Percentiles rank a stretch among this genome's conserved stretches.
phyloP scores from a whole-genome alignment of 169 alveolate genomes.

The Theileria orientalis region DNA sequence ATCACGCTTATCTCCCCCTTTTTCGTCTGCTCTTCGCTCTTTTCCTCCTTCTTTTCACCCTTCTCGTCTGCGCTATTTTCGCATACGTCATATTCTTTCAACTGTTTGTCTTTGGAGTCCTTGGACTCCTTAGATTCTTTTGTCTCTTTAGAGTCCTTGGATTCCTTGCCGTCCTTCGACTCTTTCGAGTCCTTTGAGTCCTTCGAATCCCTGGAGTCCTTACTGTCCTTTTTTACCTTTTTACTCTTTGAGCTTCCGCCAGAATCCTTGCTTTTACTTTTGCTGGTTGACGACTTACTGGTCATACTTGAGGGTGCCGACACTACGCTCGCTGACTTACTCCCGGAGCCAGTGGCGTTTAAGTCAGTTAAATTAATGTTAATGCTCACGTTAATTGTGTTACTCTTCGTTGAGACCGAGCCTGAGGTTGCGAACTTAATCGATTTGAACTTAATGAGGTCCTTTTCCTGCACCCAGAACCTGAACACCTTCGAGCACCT shows the following conservation, averaged over 20 bases:
- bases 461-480: slow-evolving; percentile 69
- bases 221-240: background rate
- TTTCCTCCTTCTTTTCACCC: no score
- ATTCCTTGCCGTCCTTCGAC: background rate
- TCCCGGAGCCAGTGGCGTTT: background rate
- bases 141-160: background rate
- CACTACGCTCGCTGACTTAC: no score
- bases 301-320: no score
- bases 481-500: slow-evolving; percentile 54
- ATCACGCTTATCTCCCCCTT: no score
- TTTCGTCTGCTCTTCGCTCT: no score
- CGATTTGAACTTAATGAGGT: slow-evolving; percentile 43
- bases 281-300: no score
- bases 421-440: background rate
- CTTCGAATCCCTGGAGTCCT: background rate
- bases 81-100: background rate
- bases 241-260: no score
- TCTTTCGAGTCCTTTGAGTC: background rate
- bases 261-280: no score
- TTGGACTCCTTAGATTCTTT: background rate
- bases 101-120: background rate
- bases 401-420: no score
- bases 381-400: background rate
- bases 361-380: background rate
- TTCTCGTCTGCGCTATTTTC: no score